These are phyloP conservation scores for Desmodesmus armatus DNA, from an alignment of 139 green algal species.

Conservation along the genomic window DNA sequence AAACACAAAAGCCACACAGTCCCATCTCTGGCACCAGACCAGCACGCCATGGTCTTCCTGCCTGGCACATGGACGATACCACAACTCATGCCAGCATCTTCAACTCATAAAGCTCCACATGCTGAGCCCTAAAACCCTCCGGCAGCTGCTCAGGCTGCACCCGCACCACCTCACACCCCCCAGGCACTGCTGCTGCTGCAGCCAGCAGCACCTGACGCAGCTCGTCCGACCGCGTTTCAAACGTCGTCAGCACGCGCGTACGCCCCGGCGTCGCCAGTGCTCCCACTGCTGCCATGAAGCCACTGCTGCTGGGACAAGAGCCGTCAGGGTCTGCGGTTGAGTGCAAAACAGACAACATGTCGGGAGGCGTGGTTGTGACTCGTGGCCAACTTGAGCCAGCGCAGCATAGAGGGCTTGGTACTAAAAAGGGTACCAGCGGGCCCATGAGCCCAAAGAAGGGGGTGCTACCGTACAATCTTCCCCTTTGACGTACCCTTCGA, in stretches of 20 bases:
- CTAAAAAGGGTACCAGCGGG: too few relatives aligned
- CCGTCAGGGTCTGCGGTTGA: slow-evolving; percentile 34
- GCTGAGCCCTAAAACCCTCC: neutral
- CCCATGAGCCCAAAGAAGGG: too few relatives aligned
- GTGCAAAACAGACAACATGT: too few relatives aligned
- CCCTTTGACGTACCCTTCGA: too few relatives aligned
- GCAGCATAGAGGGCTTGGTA: too few relatives aligned
- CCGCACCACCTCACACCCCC: neutral
- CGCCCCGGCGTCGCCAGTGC: neutral
- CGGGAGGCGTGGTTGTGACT: too few relatives aligned
- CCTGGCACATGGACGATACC: too few relatives aligned
- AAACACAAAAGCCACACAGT: too few relatives aligned
- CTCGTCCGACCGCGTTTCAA: slow-evolving; percentile 25
- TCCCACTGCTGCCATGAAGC: slow-evolving; percentile 21
- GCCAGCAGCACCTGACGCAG: slow-evolving; percentile 25
- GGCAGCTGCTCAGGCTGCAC: neutral
- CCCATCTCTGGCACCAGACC: too few relatives aligned
- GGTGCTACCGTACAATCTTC: too few relatives aligned
- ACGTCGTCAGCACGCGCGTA: slow-evolving; percentile 8
- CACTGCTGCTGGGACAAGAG: slow-evolving; percentile 13
- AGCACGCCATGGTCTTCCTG: too few relatives aligned
- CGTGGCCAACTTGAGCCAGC: too few relatives aligned
- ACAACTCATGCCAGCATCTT: neutral
- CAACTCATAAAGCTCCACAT: slow-evolving; percentile 40
- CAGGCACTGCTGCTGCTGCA: slow-evolving; percentile 9